A percentile compares a stretch with the other conserved stretches of the same genome.
phyloP scores from a whole-genome alignment of 2,329 filamentous ascomycete genomes.

The Neonectria ditissima region DNA sequence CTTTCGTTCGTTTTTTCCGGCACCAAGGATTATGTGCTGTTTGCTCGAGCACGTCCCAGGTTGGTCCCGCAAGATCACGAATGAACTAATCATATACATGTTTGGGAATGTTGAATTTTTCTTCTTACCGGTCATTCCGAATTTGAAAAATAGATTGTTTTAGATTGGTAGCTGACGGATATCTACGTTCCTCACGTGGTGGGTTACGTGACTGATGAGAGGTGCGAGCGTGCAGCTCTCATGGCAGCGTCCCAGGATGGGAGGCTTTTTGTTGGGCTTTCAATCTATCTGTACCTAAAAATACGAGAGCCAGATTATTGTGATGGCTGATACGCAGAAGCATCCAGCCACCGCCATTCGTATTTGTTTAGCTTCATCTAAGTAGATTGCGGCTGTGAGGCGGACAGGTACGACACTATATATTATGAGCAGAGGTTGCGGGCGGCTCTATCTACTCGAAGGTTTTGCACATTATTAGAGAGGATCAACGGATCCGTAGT shows the following conservation, averaged over 20 bases:
- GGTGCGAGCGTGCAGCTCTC: background rate
- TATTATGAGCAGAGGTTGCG: background rate
- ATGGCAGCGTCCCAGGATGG: background rate
- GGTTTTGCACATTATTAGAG: conserved; percentile 20
- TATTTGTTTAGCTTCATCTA: conserved; percentile 8
- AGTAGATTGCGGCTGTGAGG: conserved; percentile 13
- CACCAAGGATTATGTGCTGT: background rate
- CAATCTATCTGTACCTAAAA: conserved; percentile 7
- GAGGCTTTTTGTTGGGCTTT: background rate
- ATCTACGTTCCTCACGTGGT: background rate
- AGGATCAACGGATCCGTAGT: conserved; percentile 17
- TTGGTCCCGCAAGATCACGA: background rate
- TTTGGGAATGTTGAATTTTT: background rate
- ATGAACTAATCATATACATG: too few species aligned
- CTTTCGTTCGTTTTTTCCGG: background rate
- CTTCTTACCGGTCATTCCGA: background rate
- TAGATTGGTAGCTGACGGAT: background rate
- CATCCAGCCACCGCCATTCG: conserved; percentile 7
- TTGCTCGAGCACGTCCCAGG: background rate
- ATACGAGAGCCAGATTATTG: background rate
- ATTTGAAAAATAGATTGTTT: background rate
- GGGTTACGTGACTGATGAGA: background rate
- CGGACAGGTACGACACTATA: background rate
- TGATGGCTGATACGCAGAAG: background rate
- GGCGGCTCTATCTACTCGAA: conserved; percentile 11